These are phyloP conservation scores for Tolypocladium pustulatum DNA, from an alignment of 2,329 filamentous ascomycete genomes.

Conservation along the genomic window DNA sequence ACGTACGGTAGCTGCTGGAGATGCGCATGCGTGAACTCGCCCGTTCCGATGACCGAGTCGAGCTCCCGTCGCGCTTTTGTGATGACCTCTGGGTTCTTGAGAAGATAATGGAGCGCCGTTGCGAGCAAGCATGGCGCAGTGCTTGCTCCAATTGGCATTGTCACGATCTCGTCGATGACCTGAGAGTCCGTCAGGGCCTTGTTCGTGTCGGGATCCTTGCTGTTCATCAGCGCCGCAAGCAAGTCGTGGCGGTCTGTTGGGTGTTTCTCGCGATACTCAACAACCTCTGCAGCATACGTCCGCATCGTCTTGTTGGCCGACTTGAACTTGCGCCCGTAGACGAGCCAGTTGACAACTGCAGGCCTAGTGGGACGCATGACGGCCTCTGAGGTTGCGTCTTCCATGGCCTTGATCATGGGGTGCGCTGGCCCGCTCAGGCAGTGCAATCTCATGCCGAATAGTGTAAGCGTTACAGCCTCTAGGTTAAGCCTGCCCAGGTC, in stretches of 20 bases:
- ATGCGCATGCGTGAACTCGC: slow-evolving; percentile 34
- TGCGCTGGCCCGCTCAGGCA: slow-evolving; percentile 34
- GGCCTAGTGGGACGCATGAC: slow-evolving; percentile 43
- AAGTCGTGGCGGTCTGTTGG: slow-evolving; percentile 48
- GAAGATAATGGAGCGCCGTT: slow-evolving; percentile 37
- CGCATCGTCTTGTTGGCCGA: slow-evolving; percentile 43
- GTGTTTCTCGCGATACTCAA: slow-evolving; percentile 42
- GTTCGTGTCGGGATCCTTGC: slow-evolving; percentile 51
- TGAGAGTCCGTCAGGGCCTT: slow-evolving; percentile 45
- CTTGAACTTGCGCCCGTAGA: slow-evolving; percentile 43
- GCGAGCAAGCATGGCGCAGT: slow-evolving; percentile 36
- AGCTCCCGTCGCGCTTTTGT: slow-evolving; percentile 41
- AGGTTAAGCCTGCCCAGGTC: slow-evolving; percentile 44
- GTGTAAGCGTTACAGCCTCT: slow-evolving; percentile 36
- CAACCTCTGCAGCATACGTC: slow-evolving; percentile 42
- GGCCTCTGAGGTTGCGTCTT: slow-evolving; percentile 43
- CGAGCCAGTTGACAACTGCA: slow-evolving; percentile 39
- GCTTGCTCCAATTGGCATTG: slow-evolving; percentile 50
- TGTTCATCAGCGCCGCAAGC: slow-evolving; percentile 47
- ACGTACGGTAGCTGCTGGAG: slow-evolving; percentile 41
- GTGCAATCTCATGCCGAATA: slow-evolving; percentile 40
- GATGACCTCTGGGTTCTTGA: slow-evolving; percentile 39
- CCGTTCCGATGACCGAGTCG: slow-evolving; percentile 36
- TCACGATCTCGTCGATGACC: slow-evolving; percentile 58
- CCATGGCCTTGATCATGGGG: slow-evolving; percentile 41